Evolutionary conservation across 2,329 filamentous ascomycete genomes (phyloP), one percentile per base, ranked within the genome.

Genomic region (Trichoderma harzianum): DNA sequence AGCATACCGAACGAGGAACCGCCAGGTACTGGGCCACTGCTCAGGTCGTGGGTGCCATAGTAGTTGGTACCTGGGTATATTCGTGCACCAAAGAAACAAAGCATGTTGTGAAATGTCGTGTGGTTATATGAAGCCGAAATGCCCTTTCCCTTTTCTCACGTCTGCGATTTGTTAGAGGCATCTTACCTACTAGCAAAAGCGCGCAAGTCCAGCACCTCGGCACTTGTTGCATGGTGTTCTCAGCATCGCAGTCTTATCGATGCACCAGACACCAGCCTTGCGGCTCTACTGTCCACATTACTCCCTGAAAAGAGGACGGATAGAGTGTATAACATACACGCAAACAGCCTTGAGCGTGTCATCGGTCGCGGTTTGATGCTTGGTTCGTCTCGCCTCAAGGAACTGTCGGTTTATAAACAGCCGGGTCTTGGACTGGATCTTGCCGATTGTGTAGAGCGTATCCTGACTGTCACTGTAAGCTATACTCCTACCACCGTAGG

Each of bases 241-340:
- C 82, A 84, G 1, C 88, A 97, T 78, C 87, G 88, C 6, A 79
- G 80, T 18, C 80, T 81, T 1, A 85, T 97, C 18, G 82, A 90
- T 77, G 83, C 85, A 0, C 82, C 87, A 8, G 84, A 86, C 32
- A 88, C 88, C 1, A 83, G 90, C 76, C 83, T 86, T 1, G 83
- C 88, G 1, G 91, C 92, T 3, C 82, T 97, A 1, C 83, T 97
- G 0, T 95, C 92, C 1, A 90, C 91, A 3, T 81, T 98, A 0
- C 86, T 97, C 0, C 93, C 94, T 0, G 91, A 94, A 74, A 90
- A 87, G 74, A 86, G 94, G 68, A 90, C 89, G 3, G 94, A 97
- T 78, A 88, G 93, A 32, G 92, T 95, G 2, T 97, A 95, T 78
- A 87, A 86, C 47, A 84, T 97, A 1, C 89, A 93, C 77, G 83